Evolutionary conservation across 2,329 filamentous ascomycete genomes (phyloP), one percentile per base, ranked within the genome.

Genomic region (Calonectria honghensis): DNA sequence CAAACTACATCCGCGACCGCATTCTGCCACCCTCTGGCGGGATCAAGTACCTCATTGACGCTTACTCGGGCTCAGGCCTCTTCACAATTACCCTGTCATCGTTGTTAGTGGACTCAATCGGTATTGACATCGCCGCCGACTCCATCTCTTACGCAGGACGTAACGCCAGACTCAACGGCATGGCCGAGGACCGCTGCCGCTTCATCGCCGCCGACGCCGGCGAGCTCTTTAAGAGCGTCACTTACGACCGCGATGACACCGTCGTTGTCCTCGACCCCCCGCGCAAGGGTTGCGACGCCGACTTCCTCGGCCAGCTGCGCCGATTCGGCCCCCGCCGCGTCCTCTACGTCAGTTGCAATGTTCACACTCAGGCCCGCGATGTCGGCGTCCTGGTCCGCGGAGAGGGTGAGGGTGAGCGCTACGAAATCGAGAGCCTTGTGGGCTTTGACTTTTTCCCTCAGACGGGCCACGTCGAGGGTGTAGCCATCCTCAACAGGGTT

Each of bases 391-490:
- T 99, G 81, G 95, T 98, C 1, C 90, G 93, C 45, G 96, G 96
- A 27, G 81, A 87, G 79, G 77, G 84, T 31, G 84, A 86, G 82
- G 84, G 85, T 67, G 85, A 86, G 29, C 86, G 89, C 75, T 99
- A 98, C 85, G 92, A 93, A 84, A 94, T 99, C 83, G 96, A 98
- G 89, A 98, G 94, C 82, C 85, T 99, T 61, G 90, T 94, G 63
- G 97, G 96, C 0, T 98, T 98, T 82, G 97, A 99, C 84, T 98
- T 99, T 85, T 99, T 99, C 86, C 97, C 97, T 16, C 96, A 98
- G 85, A 94, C 93, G 27, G 89, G 90, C 1, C 93, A 94, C 81
- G 93, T 94, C 0, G 93, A 94, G 82, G 92, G 93, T 59, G 91
- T 94, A 51, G 92, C 91, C 6, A 90, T 94, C 41, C 82, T 94